Evolutionary conservation across 345 rosid genomes (phyloP).

Genomic region (Acer yangbiense): DNA sequence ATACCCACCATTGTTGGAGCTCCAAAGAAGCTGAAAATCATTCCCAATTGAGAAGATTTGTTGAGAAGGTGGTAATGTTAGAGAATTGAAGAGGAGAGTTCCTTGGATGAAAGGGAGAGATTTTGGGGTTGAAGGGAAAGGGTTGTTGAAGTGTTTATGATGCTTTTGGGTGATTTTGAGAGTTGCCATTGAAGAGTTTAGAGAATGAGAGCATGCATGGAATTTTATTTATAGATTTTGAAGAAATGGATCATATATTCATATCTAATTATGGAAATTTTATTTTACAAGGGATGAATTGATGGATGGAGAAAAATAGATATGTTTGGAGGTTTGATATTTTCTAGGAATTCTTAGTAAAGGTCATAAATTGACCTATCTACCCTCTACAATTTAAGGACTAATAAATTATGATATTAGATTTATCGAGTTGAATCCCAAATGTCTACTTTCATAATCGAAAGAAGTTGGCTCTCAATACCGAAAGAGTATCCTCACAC

Average conservation of each 20-base stretch:
- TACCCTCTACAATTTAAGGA: not conserved
- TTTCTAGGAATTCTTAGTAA: not conserved
- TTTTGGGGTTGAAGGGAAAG: conserved; percentile 53
- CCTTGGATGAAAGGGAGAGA: conserved; percentile 54
- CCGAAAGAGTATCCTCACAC: no score
- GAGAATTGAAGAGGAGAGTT: conserved; percentile 35
- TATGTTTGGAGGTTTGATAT: not conserved
- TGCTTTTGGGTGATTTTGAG: conserved; percentile 56
- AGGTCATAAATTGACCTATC: not conserved
- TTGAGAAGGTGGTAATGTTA: conserved; percentile 31
- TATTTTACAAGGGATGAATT: no score
- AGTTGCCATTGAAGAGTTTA: conserved; percentile 30
- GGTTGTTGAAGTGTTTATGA: conserved; percentile 63
- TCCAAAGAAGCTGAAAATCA: conserved; percentile 60
- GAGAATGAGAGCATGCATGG: not conserved
- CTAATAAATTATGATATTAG: no score
- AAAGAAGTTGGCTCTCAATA: no score
- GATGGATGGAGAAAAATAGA: no score
- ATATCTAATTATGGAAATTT: not conserved
- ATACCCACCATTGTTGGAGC: conserved; percentile 44
- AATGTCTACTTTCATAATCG: no score
- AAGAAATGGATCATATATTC: not conserved
- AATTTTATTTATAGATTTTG: conserved; percentile 12
- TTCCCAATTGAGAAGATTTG: conserved; percentile 44
- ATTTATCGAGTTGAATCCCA: no score